These are phyloP conservation scores for Gastrodia elata DNA, from an alignment of 106 monocot species.

Conservation along the genomic window DNA sequence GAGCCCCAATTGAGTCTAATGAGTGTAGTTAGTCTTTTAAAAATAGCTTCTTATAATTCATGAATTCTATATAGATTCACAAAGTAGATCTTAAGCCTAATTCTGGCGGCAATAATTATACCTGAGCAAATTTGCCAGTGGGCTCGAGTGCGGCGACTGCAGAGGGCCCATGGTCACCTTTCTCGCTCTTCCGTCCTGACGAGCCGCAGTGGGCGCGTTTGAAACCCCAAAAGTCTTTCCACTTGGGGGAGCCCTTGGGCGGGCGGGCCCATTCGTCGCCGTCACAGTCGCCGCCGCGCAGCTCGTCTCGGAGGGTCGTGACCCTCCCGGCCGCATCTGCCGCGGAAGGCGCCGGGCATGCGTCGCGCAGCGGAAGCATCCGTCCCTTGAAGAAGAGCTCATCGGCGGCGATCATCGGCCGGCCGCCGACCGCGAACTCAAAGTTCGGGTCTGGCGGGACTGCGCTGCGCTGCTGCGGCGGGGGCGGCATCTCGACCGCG, in stretches of 20 bases:
- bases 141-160: background rate
- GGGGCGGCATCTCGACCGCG: conserved; percentile 26
- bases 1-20: no score
- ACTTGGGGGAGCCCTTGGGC: conserved; percentile 14
- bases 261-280: conserved; percentile 10
- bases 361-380: conserved; percentile 30
- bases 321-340: background rate
- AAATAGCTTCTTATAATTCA: no score
- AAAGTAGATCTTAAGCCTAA: no score
- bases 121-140: background rate
- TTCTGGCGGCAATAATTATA: no score
- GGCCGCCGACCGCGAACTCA: conserved; percentile 57
- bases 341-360: background rate
- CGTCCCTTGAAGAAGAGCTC: conserved; percentile 70
- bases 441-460: conserved; percentile 32
- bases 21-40: no score
- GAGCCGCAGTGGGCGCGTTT: conserved; percentile 11
- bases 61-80: no score
- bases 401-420: conserved; percentile 68
- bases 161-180: background rate
- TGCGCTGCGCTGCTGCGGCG: conserved; percentile 4
- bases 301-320: conserved; percentile 57
- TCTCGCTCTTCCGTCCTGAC: background rate
- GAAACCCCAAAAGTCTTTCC: conserved; percentile 53
- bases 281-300: conserved; percentile 7